A percentile compares a stretch with the other conserved stretches of the same genome.
phyloP scores from a whole-genome alignment of 2,329 filamentous ascomycete genomes.

The Botrytis aclada region DNA sequence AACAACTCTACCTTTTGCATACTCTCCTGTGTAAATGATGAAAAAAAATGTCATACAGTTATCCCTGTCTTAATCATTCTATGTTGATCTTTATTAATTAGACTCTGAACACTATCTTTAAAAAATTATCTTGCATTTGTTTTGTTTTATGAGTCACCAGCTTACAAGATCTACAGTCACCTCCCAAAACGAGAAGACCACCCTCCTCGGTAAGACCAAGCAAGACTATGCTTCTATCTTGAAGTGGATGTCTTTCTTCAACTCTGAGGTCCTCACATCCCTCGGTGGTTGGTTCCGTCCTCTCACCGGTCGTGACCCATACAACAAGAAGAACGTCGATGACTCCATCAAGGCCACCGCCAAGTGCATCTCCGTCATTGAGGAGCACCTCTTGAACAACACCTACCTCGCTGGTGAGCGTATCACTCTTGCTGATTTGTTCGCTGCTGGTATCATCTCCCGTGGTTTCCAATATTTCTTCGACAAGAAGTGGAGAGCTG shows the following conservation, averaged over 20 bases:
- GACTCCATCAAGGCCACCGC: constrained; percentile 67
- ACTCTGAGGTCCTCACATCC: constrained; percentile 73
- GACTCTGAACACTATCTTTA: constrained; percentile 64
- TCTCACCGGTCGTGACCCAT: constrained; percentile 73
- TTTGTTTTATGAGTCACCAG: constrained; percentile 21
- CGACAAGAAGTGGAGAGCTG: constrained; percentile 80
- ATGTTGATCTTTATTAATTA: constrained; percentile 79
- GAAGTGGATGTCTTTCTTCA: constrained; percentile 97
- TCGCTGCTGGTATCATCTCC: constrained; percentile 71
- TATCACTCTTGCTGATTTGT: constrained; percentile 93
- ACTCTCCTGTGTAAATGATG: constrained; percentile 35
- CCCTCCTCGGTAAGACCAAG: constrained; percentile 99
- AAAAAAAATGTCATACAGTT: constrained; percentile 73
- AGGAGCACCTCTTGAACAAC: constrained; percentile 86
- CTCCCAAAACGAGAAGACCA: constrained; percentile 99
- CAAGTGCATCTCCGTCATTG: constrained; percentile 69
- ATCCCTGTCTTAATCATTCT: constrained; percentile 93
- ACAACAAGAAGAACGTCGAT: constrained; percentile 98
- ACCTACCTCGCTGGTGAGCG: constrained; percentile 98
- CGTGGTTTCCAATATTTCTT: constrained; percentile 94
- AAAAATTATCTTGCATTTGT: constrained; percentile 20
- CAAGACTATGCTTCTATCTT: constrained; percentile 97
- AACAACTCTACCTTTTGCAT: constrained; percentile 14
- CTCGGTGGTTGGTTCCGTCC: constrained; percentile 83
- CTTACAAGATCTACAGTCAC: constrained; percentile 62